Base-by-base conservation (phyloP, 139 green algal genomes). In the Closterium sp. region DNA sequence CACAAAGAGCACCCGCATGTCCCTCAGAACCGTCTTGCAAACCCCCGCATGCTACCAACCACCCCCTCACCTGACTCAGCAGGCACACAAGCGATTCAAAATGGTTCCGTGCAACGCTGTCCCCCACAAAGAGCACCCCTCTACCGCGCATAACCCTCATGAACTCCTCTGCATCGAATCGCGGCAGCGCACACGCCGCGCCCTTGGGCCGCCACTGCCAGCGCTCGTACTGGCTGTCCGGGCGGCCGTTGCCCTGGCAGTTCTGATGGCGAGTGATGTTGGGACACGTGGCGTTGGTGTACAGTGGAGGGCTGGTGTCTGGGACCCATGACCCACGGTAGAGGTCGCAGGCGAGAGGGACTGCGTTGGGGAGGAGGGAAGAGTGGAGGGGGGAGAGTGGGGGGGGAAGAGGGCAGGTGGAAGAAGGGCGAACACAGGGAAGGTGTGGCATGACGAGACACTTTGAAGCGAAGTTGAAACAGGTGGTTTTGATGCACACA, bases 201-300 rank as follows among this genome's bases (percentile, higher is more conserved):
- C 50, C 50, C 50, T 73, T 1, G 9, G 90, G 90, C 70, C 70
- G 22, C 90, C 90, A 92, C 24, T 73, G 34, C 90, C 90, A 92
- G n/a, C 70, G 31, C 90, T 92, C 90, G 90, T 92, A 92, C 27
- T 24, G 50, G 31, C 45, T 42, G 90, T 92, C 90, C 10, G 90
- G 90, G 27, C 90, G 90, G n/a, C 90, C 90, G 90, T 92, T 92
- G 34, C 29, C 90, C 27, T 29, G 90, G 90, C 90, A 92, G 86
- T 92, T 31, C 86, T 92, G 90, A 27, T n/a, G n/a, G n/a, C n/a
- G n/a, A 5, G 89, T 89, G 38, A 92, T 92, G 89, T 84, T 89
- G 19, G 29, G 11, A n/a, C 89, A 92, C 62, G 50, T 88, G 19
- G 6, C 7, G n/a, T 92, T 42, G n/a, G 85, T 70, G 89, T 92